phyloP scores from a whole-genome alignment of 2,329 filamentous ascomycete genomes.

The Chaetothyriales sp. region DNA sequence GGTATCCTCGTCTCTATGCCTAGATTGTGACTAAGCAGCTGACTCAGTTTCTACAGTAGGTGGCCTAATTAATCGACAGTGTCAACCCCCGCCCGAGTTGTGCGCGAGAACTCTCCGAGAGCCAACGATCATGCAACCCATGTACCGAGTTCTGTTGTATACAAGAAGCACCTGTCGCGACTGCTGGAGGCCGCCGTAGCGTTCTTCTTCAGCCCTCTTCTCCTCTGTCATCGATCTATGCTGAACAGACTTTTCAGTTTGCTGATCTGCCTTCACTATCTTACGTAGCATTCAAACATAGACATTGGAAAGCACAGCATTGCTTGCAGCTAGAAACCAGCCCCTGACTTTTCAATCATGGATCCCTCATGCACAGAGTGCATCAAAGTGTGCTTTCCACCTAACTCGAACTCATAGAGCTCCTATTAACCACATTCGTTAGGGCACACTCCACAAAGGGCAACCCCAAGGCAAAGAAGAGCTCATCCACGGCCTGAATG shows the following conservation, averaged over 20 bases:
- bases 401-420: neutral
- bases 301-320: too few relatives aligned
- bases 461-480: constrained; percentile 33
- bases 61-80: too few relatives aligned
- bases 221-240: too few relatives aligned
- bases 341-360: neutral
- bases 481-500: constrained; percentile 36
- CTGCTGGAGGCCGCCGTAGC: neutral
- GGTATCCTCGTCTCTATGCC: neutral
- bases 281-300: too few relatives aligned
- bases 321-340: neutral
- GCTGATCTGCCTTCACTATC: too few relatives aligned
- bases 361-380: constrained; percentile 14
- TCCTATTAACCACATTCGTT: constrained; percentile 20
- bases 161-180: neutral
- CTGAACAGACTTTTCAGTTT: too few relatives aligned
- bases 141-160: too few relatives aligned
- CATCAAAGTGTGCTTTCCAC: constrained; percentile 16
- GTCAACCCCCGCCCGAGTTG: too few relatives aligned
- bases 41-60: neutral
- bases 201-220: too few relatives aligned
- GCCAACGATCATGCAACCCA: too few relatives aligned
- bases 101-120: constrained; percentile 8
- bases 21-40: neutral
- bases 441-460: constrained; percentile 29